Evolutionary conservation across 1,284 basidiomycete genomes (phyloP).

Genomic region (Testicularia cyperi): DNA sequence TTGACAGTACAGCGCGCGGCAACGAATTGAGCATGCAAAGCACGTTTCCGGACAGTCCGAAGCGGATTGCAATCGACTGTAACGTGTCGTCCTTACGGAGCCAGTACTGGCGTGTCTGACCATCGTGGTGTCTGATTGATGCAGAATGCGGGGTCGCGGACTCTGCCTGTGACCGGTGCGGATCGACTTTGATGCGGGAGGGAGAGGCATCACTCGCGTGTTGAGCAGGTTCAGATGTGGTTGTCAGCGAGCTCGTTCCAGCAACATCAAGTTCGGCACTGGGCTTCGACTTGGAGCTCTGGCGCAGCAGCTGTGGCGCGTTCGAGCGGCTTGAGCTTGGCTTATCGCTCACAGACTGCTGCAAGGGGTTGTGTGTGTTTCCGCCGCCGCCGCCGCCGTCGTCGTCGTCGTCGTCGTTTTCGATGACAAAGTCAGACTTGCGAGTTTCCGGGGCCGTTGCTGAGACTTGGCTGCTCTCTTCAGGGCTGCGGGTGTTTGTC

Average conservation of each 20-base stretch:
- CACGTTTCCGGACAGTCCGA: constrained; percentile 17
- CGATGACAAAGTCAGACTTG: constrained; percentile 10
- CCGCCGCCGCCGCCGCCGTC: no score
- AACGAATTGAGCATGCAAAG: constrained; percentile 32
- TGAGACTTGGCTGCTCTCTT: no score
- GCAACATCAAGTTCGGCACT: neutral
- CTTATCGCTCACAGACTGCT: no score
- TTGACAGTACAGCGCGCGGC: constrained; percentile 21
- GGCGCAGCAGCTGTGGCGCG: neutral
- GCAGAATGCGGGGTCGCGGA: neutral
- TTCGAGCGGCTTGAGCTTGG: no score
- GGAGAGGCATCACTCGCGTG: no score
- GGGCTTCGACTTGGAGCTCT: neutral
- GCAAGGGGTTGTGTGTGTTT: no score
- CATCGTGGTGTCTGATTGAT: constrained; percentile 1
- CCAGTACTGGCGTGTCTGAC: constrained; percentile 32
- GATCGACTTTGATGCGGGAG: constrained; percentile 9
- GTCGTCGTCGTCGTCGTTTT: constrained; percentile 6
- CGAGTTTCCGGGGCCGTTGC: neutral
- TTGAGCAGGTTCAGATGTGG: no score
- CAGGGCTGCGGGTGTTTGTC: neutral
- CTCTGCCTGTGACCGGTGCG: constrained; percentile 1
- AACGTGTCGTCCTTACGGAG: constrained; percentile 31
- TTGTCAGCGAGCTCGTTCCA: no score
- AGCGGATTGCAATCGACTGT: constrained; percentile 29